Percentiles rank a stretch among this genome's conserved stretches.
Evolutionary conservation across 2,329 filamentous ascomycete species (phyloP).

Genomic region (Fusarium setosum): DNA sequence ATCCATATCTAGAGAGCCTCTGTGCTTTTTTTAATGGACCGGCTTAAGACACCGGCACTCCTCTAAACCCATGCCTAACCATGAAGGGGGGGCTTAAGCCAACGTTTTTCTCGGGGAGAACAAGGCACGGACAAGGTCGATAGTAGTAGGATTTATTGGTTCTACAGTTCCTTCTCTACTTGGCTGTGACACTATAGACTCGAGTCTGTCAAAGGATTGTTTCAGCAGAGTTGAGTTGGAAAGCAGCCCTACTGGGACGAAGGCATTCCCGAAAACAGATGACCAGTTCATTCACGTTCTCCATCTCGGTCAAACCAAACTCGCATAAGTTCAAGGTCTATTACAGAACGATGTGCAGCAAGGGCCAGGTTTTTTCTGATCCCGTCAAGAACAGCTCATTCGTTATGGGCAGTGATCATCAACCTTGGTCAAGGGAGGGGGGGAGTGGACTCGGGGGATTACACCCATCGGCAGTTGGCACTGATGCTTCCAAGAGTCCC

Average conservation of each 20-base stretch:
- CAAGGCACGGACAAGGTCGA: no score
- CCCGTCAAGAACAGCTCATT: neutral
- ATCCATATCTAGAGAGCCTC: neutral
- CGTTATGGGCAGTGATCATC: no score
- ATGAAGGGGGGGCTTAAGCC: no score
- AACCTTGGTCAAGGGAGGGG: no score
- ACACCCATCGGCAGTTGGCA: no score
- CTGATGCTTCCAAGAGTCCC: neutral
- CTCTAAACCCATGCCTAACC: no score
- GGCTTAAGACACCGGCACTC: neutral
- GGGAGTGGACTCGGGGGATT: no score
- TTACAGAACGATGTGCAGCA: neutral
- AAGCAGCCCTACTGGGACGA: neutral
- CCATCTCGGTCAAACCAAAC: neutral
- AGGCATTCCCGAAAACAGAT: neutral
- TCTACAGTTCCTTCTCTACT: neutral
- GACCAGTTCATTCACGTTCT: neutral
- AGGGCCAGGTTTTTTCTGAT: neutral
- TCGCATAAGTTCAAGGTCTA: neutral
- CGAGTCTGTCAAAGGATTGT: no score
- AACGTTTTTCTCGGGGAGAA: no score
- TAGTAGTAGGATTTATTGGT: conserved; percentile 1
- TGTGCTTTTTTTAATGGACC: neutral
- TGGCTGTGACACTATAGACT: neutral
- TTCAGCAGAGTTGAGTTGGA: no score